These are phyloP conservation scores for Penicillium cosmopolitanum DNA, from an alignment of 495 filamentous ascomycete genomes.

Conservation along the genomic window DNA sequence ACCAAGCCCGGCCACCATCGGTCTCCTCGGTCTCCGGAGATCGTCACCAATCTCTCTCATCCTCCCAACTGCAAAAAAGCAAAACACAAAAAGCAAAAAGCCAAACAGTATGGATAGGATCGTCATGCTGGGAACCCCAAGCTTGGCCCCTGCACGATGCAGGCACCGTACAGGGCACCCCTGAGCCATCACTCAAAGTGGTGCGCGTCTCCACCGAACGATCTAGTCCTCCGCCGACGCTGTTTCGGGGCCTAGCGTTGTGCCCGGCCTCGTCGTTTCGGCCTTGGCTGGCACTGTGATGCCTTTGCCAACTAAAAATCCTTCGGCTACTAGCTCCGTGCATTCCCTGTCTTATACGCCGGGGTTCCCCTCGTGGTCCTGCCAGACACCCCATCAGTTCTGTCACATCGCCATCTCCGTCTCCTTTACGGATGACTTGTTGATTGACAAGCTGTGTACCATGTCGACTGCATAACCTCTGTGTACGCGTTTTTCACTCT, in stretches of 20 bases:
- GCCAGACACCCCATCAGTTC: background rate
- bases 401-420: background rate
- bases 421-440: background rate
- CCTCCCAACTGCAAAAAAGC: background rate
- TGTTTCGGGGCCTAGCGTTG: slow-evolving; percentile 21
- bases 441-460: slow-evolving; percentile 6
- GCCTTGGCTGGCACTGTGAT: slow-evolving; percentile 22
- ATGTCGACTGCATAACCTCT: slow-evolving; percentile 15
- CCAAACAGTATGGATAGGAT: background rate
- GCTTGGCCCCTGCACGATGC: slow-evolving; percentile 11
- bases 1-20: background rate
- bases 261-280: slow-evolving; percentile 6
- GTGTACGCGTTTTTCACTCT: slow-evolving; percentile 12
- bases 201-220: slow-evolving; percentile 29
- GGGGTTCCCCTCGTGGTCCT: slow-evolving; percentile 1
- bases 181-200: slow-evolving; percentile 14
- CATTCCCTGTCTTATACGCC: background rate
- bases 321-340: slow-evolving; percentile 7
- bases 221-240: slow-evolving; percentile 29
- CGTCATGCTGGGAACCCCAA: slow-evolving; percentile 1
- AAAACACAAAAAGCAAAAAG: no score
- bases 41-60: slow-evolving; percentile 8
- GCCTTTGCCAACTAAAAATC: slow-evolving; percentile 1
- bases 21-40: background rate
- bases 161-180: slow-evolving; percentile 8